phyloP scores from a whole-genome alignment of 2,329 filamentous ascomycete species.

The Stagonosporopsis rhizophila region DNA sequence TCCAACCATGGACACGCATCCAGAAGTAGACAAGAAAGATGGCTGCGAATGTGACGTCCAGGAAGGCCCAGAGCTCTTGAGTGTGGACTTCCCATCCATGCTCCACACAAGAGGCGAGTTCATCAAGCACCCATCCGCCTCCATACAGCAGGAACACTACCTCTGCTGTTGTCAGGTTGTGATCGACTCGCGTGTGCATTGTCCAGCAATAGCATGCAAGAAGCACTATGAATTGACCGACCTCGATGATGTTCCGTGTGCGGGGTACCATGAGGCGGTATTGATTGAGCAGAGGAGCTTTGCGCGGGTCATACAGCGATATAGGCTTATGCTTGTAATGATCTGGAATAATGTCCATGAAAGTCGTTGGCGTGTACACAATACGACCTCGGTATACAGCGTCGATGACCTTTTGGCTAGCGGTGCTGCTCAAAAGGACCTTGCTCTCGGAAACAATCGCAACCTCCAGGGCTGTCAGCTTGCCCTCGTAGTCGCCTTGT shows the following conservation, averaged over 20 bases:
- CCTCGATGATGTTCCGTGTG: conserved; percentile 77
- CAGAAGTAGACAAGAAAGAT: conserved; percentile 74
- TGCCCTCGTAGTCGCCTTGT: conserved; percentile 61
- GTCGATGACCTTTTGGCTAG: conserved; percentile 81
- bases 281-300: conserved; percentile 79
- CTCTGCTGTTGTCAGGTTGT: conserved; percentile 65
- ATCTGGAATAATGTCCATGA: conserved; percentile 84
- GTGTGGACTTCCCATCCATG: conserved; percentile 83
- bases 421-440: conserved; percentile 75
- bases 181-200: conserved; percentile 72
- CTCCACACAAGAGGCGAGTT: conserved; percentile 77
- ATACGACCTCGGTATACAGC: conserved; percentile 83
- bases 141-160: conserved; percentile 74
- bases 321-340: conserved; percentile 86
- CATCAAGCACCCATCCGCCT: conserved; percentile 80
- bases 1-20: conserved; percentile 71
- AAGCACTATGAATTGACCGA: conserved; percentile 74
- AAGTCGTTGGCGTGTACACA: conserved; percentile 81
- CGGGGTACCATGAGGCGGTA: conserved; percentile 84
- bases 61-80: conserved; percentile 87
- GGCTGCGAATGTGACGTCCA: conserved; percentile 78
- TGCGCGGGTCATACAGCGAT: conserved; percentile 77
- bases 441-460: conserved; percentile 86
- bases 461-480: conserved; percentile 79
- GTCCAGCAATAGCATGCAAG: conserved; percentile 73